Evolutionary conservation across 768 basidiomycete genomes (phyloP), one percentile per base, ranked within the genome.

Genomic region (Dendrothele bispora): DNA sequence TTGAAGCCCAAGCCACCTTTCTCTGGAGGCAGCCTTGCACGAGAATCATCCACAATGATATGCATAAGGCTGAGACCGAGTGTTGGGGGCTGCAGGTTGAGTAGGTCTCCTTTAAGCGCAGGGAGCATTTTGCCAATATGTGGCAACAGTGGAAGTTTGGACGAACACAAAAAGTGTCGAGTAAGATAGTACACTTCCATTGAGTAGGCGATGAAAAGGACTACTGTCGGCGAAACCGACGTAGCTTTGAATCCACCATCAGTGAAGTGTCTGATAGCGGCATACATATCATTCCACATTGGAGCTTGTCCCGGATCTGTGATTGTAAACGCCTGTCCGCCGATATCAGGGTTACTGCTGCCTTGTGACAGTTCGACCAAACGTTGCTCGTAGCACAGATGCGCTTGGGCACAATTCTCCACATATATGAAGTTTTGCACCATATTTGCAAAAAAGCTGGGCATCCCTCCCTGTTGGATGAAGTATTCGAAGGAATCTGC

Each of bases 381-480:
- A 11, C 70, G 64, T 42, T 57, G 56, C 56, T 74, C 72, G 54
- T 71, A 73, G 55, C 60, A 57, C 39, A 72, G 54, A 51, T 74
- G 72, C 20, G 70, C 69, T 11, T 68, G 54, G 6, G 70, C 64
- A 52, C 59, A 64, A 53, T 73, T 73, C 63, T 74, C 72, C 46
- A 71, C 72, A 55, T 68, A 69, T 48, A n/a, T n/a, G n/a, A n/a
- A n/a, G n/a, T n/a, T n/a, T n/a, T n/a, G n/a, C 14, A 42, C 30
- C 14, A 44, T 18, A 29, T 44, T 44, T 5, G n/a, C 21, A 22
- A 44, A 44, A 22, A 44, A 44, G 5, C 29, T 8, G 12, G 17
- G 11, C 12, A 32, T 44, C 8, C 35, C 14, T 32, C 30, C 30
- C 46, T 61, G 60, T 41, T 61, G 58, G 4, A 56, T 44, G 28